These are phyloP conservation scores for Pseudopithomyces maydicus DNA, from an alignment of 2,329 filamentous ascomycete species.

Conservation along the genomic window DNA sequence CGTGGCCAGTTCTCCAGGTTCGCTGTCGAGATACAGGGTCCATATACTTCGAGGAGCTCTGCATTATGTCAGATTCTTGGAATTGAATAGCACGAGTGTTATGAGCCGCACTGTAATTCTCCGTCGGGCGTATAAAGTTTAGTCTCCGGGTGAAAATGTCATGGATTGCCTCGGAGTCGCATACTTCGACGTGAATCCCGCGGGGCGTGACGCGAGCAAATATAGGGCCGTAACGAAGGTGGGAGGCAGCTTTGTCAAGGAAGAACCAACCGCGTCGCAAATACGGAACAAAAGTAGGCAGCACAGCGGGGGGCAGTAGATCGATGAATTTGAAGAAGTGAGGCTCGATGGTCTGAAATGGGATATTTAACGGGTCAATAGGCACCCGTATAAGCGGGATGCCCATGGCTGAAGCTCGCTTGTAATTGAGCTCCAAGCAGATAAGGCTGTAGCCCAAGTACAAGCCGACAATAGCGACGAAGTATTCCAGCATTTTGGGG, in stretches of 20 bases:
- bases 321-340: conserved; percentile 15
- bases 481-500: conserved; percentile 1
- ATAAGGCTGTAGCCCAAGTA: conserved; percentile 7
- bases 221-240: conserved; percentile 16
- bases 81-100: not conserved
- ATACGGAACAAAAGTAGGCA: conserved; percentile 14
- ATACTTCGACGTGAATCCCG: conserved; percentile 15
- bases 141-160: conserved; percentile 14
- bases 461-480: not conserved
- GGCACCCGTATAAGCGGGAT: conserved; percentile 17
- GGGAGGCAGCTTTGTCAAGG: conserved; percentile 17
- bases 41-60: conserved; percentile 17
- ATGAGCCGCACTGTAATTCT: not conserved
- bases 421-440: conserved; percentile 6
- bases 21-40: conserved; percentile 20
- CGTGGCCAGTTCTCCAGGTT: conserved; percentile 46
- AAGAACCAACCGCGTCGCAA: conserved; percentile 24
- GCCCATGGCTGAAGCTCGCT: conserved; percentile 14
- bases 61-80: not conserved
- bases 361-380: conserved; percentile 15
- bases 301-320: not conserved
- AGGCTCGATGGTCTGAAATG: conserved; percentile 17
- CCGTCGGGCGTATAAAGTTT: conserved; percentile 10
- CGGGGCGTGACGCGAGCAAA: conserved; percentile 18
- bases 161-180: conserved; percentile 18